Conservation (phyloP, 371 early-diverging fungal genomes). For the Catenaria anguillulae region DNA sequence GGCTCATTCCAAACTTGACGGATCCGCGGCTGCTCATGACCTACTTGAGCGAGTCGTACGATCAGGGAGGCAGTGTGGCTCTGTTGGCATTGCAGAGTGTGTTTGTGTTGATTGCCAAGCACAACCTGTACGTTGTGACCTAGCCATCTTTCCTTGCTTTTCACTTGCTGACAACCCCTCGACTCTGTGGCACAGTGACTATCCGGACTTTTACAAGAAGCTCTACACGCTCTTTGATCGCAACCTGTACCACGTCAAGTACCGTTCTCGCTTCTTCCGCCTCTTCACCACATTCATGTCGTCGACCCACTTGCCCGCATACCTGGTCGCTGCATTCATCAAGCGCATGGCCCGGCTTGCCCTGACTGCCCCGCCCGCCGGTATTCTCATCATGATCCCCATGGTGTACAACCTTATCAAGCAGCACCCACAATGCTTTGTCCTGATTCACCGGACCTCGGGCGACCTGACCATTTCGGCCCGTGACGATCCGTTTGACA, state of each 20-base stretch:
- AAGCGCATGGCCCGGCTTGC: conserved; percentile 75
- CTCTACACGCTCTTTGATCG: conserved; percentile 75
- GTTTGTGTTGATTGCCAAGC: conserved; percentile 73
- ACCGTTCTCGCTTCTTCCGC: conserved; percentile 81
- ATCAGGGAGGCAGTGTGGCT: conserved; percentile 64
- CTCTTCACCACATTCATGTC: conserved; percentile 70
- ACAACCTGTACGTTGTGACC: conserved; percentile 72
- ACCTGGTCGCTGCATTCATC: conserved; percentile 77
- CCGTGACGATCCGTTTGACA: conserved; percentile 46
- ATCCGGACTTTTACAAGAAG: conserved; percentile 88
- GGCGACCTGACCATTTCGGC: background rate
- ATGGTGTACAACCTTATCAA: conserved; percentile 79
- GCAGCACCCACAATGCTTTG: conserved; percentile 74
- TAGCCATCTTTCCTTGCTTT: background rate
- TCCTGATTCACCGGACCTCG: conserved; percentile 52
- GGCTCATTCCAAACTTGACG: conserved; percentile 64
- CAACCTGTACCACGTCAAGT: conserved; percentile 76
- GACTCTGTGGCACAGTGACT: conserved; percentile 41
- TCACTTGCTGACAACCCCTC: background rate
- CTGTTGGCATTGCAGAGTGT: conserved; percentile 82
- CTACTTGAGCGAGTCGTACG: conserved; percentile 76
- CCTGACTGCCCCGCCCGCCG: conserved; percentile 71
- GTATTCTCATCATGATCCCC: conserved; percentile 62
- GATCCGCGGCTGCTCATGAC: conserved; percentile 70
- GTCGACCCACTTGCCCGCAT: conserved; percentile 72